Conservation (phyloP, 495 filamentous ascomycete genomes). For the Penicillium salamii region DNA sequence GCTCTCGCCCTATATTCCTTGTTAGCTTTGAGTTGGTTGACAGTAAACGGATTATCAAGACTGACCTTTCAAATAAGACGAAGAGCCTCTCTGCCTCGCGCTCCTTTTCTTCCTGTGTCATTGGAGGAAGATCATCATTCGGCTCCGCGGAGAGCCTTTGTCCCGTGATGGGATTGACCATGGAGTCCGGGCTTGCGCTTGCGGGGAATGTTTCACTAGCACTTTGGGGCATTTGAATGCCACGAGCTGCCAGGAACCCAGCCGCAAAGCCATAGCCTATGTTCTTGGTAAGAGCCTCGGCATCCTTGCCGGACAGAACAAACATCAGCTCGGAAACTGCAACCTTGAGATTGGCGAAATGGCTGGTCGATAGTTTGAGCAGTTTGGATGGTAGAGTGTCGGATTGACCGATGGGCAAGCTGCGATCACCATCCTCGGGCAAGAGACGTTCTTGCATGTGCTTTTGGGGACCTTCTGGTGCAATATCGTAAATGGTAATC, state of each 20-base stretch:
- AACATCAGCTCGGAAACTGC: conserved; percentile 81
- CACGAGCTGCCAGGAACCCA: conserved; percentile 79
- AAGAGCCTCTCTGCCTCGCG: conserved; percentile 90
- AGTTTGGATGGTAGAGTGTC: conserved; percentile 74
- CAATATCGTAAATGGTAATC: conserved; percentile 67
- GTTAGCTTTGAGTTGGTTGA: conserved; percentile 12
- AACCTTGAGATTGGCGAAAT: conserved; percentile 68
- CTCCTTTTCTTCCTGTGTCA: conserved; percentile 91
- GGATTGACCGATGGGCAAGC: conserved; percentile 70
- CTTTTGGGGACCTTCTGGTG: conserved; percentile 58
- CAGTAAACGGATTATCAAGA: background rate
- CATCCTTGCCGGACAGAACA: conserved; percentile 75
- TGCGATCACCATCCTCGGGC: conserved; percentile 77
- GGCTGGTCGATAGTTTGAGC: conserved; percentile 73
- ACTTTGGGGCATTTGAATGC: conserved; percentile 69
- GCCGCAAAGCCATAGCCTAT: conserved; percentile 92
- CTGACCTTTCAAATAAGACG: conserved; percentile 88
- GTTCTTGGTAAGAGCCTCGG: conserved; percentile 68
- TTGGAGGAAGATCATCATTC: conserved; percentile 54
- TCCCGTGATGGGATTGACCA: conserved; percentile 85
- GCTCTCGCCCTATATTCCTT: conserved; percentile 61
- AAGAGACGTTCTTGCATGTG: conserved; percentile 68
- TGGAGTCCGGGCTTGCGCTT: conserved; percentile 32
- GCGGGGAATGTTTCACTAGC: conserved; percentile 57
- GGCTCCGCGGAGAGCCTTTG: conserved; percentile 74